Evolutionary conservation across 2,329 filamentous ascomycete species (phyloP), one percentile per base, ranked within the genome.

Genomic region (Pseudogymnoascus sp.): DNA sequence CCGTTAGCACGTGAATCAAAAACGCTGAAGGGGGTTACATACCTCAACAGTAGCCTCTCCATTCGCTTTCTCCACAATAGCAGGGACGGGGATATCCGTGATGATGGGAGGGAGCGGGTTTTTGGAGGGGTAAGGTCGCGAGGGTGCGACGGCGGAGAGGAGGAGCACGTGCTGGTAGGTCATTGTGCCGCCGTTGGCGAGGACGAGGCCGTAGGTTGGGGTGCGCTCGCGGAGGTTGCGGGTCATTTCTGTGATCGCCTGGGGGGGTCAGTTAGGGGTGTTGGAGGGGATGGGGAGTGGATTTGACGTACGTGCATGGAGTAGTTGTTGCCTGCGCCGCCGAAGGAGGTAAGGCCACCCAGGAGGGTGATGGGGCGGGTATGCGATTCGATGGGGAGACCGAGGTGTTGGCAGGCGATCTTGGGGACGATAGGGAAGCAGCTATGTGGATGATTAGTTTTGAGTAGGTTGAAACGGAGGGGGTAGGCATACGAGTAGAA

Each of bases 401-500:
- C 78, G 0, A 89, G 77, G 69, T 88, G 83, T 2, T 80, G 71
- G 28, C 81, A 83, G 1, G 86, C 86, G 0, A 88, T 72, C 68
- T 89, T 89, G 0, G 86, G 86, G 0, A 88, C 85, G 28, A 89
- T 86, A 0, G 86, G 86, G 63, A 88, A 89, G 66, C 86, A 88
- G 0, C 83, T 85, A n/a, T 18, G 7, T 20, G 8, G 57, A 25
- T 14, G 18, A 1, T 14, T 8, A 50, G 22, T 16, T 16, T 18
- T 36, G 33, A 20, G 18, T 33, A 6, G 8, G 0, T 25, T 6
- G 25, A 61, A 25, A 25, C 5, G 4, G 3, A 12, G 57, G n/a
- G 57, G 12, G 11, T n/a, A 30, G 11, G n/a, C 69, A 37, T 63
- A 81, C 78, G 82, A 85, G 73, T 88, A 89, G 61, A 88, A 81